Evolutionary conservation across 495 filamentous ascomycete genomes (phyloP).

Genomic region (Neurospora sp.): DNA sequence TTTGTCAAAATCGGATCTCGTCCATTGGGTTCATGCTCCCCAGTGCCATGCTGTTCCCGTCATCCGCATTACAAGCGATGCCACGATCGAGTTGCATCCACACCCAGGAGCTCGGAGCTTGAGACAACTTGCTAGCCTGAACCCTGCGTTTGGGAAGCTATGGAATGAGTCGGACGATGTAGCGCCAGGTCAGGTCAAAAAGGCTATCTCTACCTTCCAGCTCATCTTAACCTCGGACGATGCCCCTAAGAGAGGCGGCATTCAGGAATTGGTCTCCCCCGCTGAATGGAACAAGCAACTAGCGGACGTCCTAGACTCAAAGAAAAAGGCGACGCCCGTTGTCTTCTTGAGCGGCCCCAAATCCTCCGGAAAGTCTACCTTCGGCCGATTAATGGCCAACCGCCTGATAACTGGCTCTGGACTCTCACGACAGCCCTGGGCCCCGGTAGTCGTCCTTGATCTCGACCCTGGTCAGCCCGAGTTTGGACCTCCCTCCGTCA

Average conservation of each 20-base stretch:
- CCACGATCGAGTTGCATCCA: conserved; percentile 39
- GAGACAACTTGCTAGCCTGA: conserved; percentile 47
- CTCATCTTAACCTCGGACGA: conserved; percentile 39
- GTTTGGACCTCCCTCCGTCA: conserved; percentile 62
- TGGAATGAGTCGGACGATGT: conserved; percentile 46
- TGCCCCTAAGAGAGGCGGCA: conserved; percentile 27
- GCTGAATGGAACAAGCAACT: conserved; percentile 53
- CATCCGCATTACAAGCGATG: conserved; percentile 45
- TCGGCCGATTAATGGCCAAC: conserved; percentile 66
- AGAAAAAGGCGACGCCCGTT: conserved; percentile 29
- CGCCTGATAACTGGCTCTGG: conserved; percentile 47
- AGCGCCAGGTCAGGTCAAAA: not conserved
- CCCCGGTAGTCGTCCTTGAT: conserved; percentile 56
- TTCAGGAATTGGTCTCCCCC: conserved; percentile 53
- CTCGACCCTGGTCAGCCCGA: conserved; percentile 80
- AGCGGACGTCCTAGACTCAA: conserved; percentile 25
- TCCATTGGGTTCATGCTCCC: conserved; percentile 59
- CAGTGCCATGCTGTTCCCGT: conserved; percentile 68
- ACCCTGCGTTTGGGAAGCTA: conserved; percentile 60
- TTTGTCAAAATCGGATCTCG: conserved; percentile 38
- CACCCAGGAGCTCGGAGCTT: conserved; percentile 46
- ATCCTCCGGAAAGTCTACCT: conserved; percentile 78
- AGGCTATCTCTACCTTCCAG: conserved; percentile 21
- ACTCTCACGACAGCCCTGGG: conserved; percentile 17
- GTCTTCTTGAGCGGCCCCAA: conserved; percentile 70